phyloP scores from a whole-genome alignment of 164 flowering plant genomes.

The Vitis amurensis region DNA sequence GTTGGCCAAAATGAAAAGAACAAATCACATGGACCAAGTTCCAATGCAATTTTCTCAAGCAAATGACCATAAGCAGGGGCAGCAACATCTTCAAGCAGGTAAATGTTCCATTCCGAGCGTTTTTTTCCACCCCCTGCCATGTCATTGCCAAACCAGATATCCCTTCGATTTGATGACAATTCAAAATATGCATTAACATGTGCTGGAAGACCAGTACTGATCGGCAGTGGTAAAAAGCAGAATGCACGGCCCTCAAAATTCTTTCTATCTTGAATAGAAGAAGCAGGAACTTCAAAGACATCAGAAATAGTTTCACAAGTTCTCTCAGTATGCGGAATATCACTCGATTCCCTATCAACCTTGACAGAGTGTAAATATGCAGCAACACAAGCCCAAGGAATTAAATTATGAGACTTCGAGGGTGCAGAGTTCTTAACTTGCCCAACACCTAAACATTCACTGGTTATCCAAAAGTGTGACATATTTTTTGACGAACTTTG shows the following conservation, averaged over 20 bases:
- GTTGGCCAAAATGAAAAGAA: conserved; percentile 88
- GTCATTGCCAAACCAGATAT: conserved; percentile 98
- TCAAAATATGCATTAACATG: conserved; percentile 97
- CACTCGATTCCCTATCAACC: conserved; percentile 29
- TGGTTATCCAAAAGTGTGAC: conserved; percentile 78
- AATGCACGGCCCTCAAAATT: conserved; percentile 91
- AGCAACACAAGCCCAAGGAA: conserved; percentile 96
- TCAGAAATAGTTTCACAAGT: conserved; percentile 22
- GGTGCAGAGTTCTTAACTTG: conserved; percentile 28
- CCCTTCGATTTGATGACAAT: conserved; percentile 93
- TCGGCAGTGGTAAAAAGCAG: conserved; percentile 92
- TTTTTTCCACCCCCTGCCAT: conserved; percentile 96
- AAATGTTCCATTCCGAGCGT: conserved; percentile 93
- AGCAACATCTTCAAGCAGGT: conserved; percentile 83
- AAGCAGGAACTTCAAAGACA: conserved; percentile 32
- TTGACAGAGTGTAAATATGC: conserved; percentile 58
- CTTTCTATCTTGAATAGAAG: conserved; percentile 32
- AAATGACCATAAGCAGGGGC: conserved; percentile 90
- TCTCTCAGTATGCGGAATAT: conserved; percentile 22
- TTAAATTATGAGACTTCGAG: conserved; percentile 44
- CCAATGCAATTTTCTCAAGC: conserved; percentile 73
- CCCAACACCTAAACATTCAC: conserved; percentile 73
- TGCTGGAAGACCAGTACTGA: conserved; percentile 83
- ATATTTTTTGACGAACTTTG: conserved; percentile 36
- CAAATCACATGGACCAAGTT: conserved; percentile 72